Evolutionary conservation across 2,329 filamentous ascomycete species (phyloP), one percentile per base, ranked within the genome.

Genomic region (Tolypocladium album): DNA sequence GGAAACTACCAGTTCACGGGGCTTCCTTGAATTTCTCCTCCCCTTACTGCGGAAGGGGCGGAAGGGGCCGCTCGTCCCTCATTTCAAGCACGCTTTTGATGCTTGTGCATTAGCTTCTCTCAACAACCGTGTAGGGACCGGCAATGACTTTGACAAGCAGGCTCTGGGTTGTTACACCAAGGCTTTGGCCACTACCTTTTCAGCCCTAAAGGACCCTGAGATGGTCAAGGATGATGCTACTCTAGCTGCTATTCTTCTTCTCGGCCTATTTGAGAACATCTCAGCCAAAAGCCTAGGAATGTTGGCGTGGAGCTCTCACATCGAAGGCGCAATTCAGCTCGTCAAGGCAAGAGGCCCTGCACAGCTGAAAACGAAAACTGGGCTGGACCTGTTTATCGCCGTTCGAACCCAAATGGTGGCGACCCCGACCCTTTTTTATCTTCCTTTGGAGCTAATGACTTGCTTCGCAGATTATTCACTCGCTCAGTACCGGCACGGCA

Each of bases 221-320:
- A 66, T 71, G 60, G 77, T 79, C 57, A 79, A 75, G 61, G 71
- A 76, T 13, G 84, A 87, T 65, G 75, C 76, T 17, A 85, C 83
- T 0, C 68, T 87, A 7, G 83, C 81, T 1, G 78, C 83, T 1
- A 82, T 86, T 20, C 69, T 87, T 40, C 70, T 87, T 60, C 69
- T 87, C 38, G 80, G 82, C 0, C 72, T 86, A 36, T 87, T 83
- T 61, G 84, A 87, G 71, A 82, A 77, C 59, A 83, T 86, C 57
- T 79, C 78, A 0, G 79, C 80, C n/a, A 80, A 78, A 60, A 77
- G 79, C 60, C 70, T 81, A 56, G 80, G 78, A 42, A 78, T 80
- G 67, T 72, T 79, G 59, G 81, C 82, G 0, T 87, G 84, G 84
- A 82, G 82, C 11, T 83, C 82, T 4, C 84, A 86, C 64, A 78